Evolutionary conservation across 2,329 filamentous ascomycete genomes (phyloP), one percentile per base, ranked within the genome.

Genomic region (Penicillium nordicum): DNA sequence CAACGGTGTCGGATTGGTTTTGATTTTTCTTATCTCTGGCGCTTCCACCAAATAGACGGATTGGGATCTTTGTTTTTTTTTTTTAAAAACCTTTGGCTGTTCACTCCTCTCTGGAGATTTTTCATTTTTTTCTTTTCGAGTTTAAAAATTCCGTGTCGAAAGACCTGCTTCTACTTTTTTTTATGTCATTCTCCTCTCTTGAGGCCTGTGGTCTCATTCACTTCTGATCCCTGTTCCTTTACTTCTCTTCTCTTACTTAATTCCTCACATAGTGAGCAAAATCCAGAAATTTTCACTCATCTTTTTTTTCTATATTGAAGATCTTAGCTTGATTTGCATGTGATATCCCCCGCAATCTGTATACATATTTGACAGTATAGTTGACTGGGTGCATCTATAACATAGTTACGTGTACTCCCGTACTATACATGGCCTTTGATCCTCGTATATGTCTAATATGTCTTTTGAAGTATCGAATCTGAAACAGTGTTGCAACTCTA

Each of bases 1-100:
- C 67, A 62, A 64, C 62, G 71, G 69, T 73, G 70, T 73, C 70
- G 63, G 65, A 62, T 58, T 66, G 68, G 56, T 59, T 45, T 55
- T 46, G 34, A 55, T 57, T 60, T 49, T 53, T 57, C 29, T 59
- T 57, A 43, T 42, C 34, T 54, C 61, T 59, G 58, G 62, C 67
- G 63, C 64, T 53, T 60, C 53, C 53, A 58, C 50, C 36, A 58
- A 57, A 64, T 66, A 66, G 63, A 66, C 49, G 58, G 61, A 58
- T 57, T 49, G 59, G 57, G 55, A 50, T 43, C 27, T 45, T 47
- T 53, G 18, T 44, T 43, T 57, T 42, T 50, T 54, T 18, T 18
- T 18, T 18, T 18, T 18, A 18, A 18, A 18, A 18, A 46, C 52
- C 53, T 56, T 18, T 58, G 53, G 46, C 45, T 63, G 27, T 55